Base-by-base conservation (phyloP, 2,329 filamentous ascomycete genomes). In the Harringtonia lauricola region DNA sequence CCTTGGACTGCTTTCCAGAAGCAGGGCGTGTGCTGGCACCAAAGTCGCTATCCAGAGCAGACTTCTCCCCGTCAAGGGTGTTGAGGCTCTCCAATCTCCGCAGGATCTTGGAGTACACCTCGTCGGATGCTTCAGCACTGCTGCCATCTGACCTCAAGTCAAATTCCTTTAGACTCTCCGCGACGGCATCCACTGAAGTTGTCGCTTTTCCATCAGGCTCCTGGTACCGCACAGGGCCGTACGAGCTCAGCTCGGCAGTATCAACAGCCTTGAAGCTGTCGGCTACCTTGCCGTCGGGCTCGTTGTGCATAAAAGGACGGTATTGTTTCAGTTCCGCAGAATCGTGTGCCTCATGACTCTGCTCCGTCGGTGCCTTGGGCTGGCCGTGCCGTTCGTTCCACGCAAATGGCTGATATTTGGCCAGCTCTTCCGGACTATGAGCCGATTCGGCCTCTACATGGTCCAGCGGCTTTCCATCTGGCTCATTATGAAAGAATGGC, bases 161-260 rank as follows among this genome's bases (percentile, higher is more conserved):
- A 49, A 62, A 66, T 14, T 63, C 62, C 36, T 55, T 49, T 21
- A 68, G 57, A 41, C 60, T 56, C 40, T 59, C 57, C 29, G 59
- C 52, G 15, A 63, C 57, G 15, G 54, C 46, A 36, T 66, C 65
- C 13, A 15, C 24, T 8, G 12, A n/a, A 5, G 33, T 36, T 10
- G n/a, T 31, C 13, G 41, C 24, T 39, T 50, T 39, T 17, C 48
- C 47, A 30, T 51, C 39, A 2, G 52, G 53, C 42, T 60, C 53
- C 2, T 53, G 52, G 34, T 54, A 51, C 19, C 44, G 40, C 4
- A 51, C 41, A 5, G 54, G 28, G 5, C 43, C 67, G 67, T 59
- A 51, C n/a, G 28, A 38, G 4, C 41, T 36, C 22, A 53, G 33
- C 28, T 54, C 33, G 36, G 44, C 18, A n/a, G 41, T 18, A 36